Conservation (phyloP, 2,329 filamentous ascomycete species). For the Botrytis medusae region DNA sequence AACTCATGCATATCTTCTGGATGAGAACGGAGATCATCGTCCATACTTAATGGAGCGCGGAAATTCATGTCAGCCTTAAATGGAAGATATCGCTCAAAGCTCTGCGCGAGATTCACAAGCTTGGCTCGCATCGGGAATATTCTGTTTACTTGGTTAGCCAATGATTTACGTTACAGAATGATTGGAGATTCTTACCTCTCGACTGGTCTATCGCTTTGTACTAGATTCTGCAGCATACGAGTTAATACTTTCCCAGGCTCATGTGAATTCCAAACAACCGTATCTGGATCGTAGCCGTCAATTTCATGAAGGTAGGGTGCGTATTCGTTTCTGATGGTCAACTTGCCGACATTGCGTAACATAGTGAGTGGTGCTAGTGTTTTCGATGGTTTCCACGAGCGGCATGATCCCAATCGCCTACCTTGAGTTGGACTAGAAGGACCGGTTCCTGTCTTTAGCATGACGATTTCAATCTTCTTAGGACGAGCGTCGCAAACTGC, state of each 20-base stretch:
- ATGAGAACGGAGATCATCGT: neutral
- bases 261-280: neutral
- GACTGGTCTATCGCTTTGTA: neutral
- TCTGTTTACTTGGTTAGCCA: neutral
- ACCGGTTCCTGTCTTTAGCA: neutral
- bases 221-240: neutral
- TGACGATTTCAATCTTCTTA: neutral
- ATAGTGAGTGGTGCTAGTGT: neutral
- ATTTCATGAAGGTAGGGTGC: neutral
- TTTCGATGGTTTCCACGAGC: neutral
- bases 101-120: neutral
- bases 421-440: neutral
- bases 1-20: neutral
- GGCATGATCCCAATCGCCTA: neutral
- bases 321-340: neutral
- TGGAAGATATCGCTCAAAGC: constrained; percentile 9
- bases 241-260: neutral
- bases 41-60: neutral
- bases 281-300: neutral
- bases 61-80: neutral
- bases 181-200: neutral
- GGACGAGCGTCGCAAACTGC: neutral
- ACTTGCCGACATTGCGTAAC: neutral
- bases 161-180: neutral
- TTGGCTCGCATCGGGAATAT: neutral